These are phyloP conservation scores for Jatropha multifida DNA, from an alignment of 441 rosid genomes.

Conservation along the genomic window DNA sequence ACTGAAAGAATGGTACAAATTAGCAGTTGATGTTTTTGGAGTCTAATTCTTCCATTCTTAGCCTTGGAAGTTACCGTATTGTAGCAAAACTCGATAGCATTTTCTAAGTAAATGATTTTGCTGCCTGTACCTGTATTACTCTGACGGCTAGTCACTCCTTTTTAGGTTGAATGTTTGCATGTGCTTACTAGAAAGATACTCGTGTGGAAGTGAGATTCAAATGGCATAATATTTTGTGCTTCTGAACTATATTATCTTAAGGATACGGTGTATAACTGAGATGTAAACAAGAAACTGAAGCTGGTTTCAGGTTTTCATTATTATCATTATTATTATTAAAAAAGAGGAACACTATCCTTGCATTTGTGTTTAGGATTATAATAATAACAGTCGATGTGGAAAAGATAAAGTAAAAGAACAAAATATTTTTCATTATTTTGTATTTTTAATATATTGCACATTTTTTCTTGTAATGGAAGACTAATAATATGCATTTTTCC, in stretches of 20 bases:
- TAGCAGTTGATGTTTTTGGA: constrained; percentile 30
- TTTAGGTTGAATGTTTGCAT: no score
- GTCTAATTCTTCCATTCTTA: constrained; percentile 27
- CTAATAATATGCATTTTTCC: not conserved
- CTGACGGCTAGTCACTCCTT: not conserved
- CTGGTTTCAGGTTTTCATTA: not conserved
- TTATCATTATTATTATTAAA: not conserved
- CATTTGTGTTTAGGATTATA: not conserved
- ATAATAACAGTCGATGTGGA: not conserved
- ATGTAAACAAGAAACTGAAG: no score
- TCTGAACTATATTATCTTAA: no score
- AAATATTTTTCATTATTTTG: not conserved
- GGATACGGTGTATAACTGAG: no score
- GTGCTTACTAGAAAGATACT: not conserved
- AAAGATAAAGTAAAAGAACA: not conserved
- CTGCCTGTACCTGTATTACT: constrained; percentile 2
- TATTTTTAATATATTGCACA: not conserved
- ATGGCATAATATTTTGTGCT: not conserved
- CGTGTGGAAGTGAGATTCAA: not conserved
- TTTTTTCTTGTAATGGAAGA: constrained; percentile 17
- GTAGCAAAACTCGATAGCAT: constrained; percentile 18
- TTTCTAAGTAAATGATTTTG: constrained; percentile 18
- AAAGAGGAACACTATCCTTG: not conserved
- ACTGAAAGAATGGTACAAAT: constrained; percentile 24
- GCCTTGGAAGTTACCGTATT: constrained; percentile 37